Evolutionary conservation across 2,329 filamentous ascomycete genomes (phyloP).

Genomic region (Neopestalotiopsis rosae): DNA sequence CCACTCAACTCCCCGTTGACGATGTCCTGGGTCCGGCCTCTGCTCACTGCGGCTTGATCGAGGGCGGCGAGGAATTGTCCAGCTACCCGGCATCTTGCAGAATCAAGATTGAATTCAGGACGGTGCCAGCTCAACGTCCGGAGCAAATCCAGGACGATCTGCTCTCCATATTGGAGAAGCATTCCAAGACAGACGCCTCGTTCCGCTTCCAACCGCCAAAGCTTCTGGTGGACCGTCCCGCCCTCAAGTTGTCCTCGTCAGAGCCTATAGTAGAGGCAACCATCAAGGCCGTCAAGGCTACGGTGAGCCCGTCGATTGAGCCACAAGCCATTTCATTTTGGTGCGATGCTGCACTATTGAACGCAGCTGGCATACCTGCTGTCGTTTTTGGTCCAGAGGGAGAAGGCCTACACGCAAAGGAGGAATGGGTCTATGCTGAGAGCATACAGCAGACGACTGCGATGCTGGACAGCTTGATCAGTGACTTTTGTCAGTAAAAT

Average conservation of each 20-base stretch:
- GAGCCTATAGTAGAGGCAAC: conserved; percentile 42
- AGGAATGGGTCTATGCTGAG: conserved; percentile 51
- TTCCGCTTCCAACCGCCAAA: conserved; percentile 46
- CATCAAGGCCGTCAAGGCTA: not conserved
- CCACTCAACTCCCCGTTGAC: conserved; percentile 40
- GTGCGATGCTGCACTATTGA: conserved; percentile 57
- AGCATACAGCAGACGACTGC: not conserved
- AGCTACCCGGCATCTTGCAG: conserved; percentile 57
- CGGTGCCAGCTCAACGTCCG: conserved; percentile 48
- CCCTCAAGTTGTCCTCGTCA: conserved; percentile 44
- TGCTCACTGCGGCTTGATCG: conserved; percentile 39
- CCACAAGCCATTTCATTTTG: conserved; percentile 45
- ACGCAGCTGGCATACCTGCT: conserved; percentile 48
- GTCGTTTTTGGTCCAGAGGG: conserved; percentile 54
- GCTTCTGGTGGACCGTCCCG: conserved; percentile 47
- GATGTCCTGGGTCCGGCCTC: conserved; percentile 52
- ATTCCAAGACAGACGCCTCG: conserved; percentile 36
- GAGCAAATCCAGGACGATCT: conserved; percentile 44
- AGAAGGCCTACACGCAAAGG: conserved; percentile 53
- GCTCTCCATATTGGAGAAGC: conserved; percentile 38
- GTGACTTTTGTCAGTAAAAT: not conserved
- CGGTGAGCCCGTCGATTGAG: conserved; percentile 34
- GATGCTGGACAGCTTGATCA: not conserved
- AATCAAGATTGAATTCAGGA: conserved; percentile 54
- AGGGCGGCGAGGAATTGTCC: conserved; percentile 56